Conservation (phyloP, 805 yeast genomes). For the Cyberlindnera saturnus region DNA sequence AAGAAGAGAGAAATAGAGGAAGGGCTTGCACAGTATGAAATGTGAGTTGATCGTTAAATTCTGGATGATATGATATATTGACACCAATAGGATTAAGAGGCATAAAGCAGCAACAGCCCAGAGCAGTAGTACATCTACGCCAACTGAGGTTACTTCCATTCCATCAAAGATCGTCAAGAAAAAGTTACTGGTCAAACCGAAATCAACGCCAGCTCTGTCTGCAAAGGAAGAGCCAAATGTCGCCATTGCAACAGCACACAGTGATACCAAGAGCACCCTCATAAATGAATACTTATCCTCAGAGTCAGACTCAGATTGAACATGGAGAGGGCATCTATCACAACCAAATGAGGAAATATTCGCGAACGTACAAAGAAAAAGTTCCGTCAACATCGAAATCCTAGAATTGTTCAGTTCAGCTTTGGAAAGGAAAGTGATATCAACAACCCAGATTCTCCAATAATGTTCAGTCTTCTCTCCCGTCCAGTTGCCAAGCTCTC, state of each 20-base stretch:
- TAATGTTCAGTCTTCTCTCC: conserved; percentile 9
- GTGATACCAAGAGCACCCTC: neutral
- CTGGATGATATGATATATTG: neutral
- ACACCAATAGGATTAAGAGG: too few relatives aligned
- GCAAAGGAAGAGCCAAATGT: neutral
- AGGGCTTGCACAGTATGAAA: conserved; percentile 15
- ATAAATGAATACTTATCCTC: conserved; percentile 9
- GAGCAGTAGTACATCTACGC: too few relatives aligned
- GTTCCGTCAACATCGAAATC: too few relatives aligned
- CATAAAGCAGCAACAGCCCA: too few relatives aligned
- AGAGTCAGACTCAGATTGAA: conserved; percentile 13
- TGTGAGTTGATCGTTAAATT: conserved; percentile 8
- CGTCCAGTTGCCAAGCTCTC: neutral
- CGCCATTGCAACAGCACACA: too few relatives aligned
- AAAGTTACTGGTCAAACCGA: neutral
- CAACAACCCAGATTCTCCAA: neutral
- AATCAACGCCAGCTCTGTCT: neutral
- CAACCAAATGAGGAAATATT: neutral
- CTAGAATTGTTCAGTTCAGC: too few relatives aligned
- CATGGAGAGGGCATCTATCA: neutral
- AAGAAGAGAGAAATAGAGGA: conserved; percentile 17
- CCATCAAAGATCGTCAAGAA: neutral
- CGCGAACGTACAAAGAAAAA: too few relatives aligned
- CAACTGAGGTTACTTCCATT: neutral
- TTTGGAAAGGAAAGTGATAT: too few relatives aligned